Conservation (phyloP, 2,329 filamentous ascomycete genomes). For the Cercospora sp. region DNA sequence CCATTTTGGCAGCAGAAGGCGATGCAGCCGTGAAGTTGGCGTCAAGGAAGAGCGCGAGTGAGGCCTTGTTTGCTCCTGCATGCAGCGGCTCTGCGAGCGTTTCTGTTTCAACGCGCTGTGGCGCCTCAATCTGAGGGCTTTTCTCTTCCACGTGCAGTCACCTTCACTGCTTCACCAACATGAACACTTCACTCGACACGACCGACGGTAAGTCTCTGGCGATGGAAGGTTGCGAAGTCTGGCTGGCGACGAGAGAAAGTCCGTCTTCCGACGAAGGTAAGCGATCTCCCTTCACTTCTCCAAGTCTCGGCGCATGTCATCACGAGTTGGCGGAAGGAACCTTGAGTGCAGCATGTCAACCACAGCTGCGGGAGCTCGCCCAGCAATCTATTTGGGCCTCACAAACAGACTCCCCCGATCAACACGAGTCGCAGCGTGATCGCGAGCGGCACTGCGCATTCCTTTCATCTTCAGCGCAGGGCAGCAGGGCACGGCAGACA, state of each 20-base stretch:
- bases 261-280: background rate
- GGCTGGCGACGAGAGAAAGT: background rate
- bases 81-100: background rate
- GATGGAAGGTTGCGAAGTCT: constrained; percentile 17
- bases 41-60: background rate
- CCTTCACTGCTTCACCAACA: background rate
- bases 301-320: constrained; percentile 17
- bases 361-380: constrained; percentile 11
- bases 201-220: background rate
- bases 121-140: background rate
- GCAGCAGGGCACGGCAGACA: background rate
- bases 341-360: constrained; percentile 10
- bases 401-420: background rate
- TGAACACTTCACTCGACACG: background rate
- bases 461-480: background rate
- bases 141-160: background rate
- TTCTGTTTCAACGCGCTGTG: background rate
- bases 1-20: background rate
- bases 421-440: background rate
- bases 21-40: background rate
- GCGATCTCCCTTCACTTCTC: constrained; percentile 4
- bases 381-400: constrained; percentile 7
- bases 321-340: constrained; percentile 8
- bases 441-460: background rate
- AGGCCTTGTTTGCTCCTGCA: background rate